Evolutionary conservation across 345 rosid species (phyloP).

Genomic region (Camelina laxa): DNA sequence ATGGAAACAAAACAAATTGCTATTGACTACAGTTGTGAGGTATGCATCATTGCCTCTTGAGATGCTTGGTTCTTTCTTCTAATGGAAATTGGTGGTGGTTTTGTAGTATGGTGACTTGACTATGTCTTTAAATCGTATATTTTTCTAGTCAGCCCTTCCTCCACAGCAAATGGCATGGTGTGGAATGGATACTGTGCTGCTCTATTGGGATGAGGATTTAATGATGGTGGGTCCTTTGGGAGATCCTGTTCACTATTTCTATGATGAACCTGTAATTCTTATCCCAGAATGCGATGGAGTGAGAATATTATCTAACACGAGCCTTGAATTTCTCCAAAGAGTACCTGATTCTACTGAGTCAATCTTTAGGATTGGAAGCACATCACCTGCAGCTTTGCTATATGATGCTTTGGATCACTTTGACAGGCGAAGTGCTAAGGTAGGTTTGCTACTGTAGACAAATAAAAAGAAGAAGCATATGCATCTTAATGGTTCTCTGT

Average conservation of each 20-base stretch:
- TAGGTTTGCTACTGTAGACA: conserved; percentile 18
- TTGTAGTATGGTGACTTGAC: conserved; percentile 4
- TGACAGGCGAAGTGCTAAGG: conserved; percentile 96
- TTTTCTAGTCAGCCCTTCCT: conserved; percentile 85
- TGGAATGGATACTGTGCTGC: conserved; percentile 90
- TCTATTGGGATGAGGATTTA: conserved; percentile 92
- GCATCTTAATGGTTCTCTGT: neutral
- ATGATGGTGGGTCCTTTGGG: conserved; percentile 95
- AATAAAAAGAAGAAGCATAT: neutral
- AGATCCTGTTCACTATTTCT: conserved; percentile 78
- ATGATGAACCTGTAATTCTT: conserved; percentile 85
- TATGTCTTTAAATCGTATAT: conserved; percentile 1
- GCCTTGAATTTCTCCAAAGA: conserved; percentile 90
- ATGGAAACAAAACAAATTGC: conserved; percentile 55
- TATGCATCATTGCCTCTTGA: conserved; percentile 41
- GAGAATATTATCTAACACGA: conserved; percentile 83
- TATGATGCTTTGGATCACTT: conserved; percentile 98
- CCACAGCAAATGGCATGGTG: conserved; percentile 99
- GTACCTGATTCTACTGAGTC: conserved; percentile 96
- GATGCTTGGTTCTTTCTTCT: conserved; percentile 31
- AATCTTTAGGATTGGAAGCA: conserved; percentile 96
- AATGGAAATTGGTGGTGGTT: neutral
- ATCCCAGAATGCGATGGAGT: conserved; percentile 98
- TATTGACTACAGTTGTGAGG: conserved; percentile 81
- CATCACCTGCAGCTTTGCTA: conserved; percentile 88